These are phyloP conservation scores for Neurospora hispaniola DNA, from an alignment of 495 filamentous ascomycete species.

Conservation along the genomic window DNA sequence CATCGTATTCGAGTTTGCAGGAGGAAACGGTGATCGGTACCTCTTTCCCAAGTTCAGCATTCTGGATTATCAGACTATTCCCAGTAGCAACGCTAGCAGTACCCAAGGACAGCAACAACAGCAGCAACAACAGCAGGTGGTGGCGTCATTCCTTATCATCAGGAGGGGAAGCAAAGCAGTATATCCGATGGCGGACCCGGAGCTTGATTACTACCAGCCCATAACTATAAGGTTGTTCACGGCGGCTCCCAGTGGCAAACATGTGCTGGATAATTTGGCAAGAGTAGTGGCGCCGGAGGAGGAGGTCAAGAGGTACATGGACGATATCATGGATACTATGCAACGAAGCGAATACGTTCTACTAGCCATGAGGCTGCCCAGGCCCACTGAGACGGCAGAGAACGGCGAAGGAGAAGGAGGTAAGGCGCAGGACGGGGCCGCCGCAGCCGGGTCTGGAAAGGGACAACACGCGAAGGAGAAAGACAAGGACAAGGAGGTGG, in stretches of 20 bases:
- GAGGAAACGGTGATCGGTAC: constrained; percentile 75
- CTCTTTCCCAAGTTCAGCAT: constrained; percentile 81
- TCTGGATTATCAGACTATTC: constrained; percentile 51
- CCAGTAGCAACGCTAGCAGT: constrained; percentile 6
- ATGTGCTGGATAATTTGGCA: constrained; percentile 56
- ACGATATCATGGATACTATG: constrained; percentile 66
- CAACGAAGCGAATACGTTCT: constrained; percentile 60
- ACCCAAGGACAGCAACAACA: neutral
- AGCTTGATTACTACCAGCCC: constrained; percentile 77
- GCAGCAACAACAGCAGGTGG: constrained; percentile 27
- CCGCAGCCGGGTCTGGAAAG: constrained; percentile 18
- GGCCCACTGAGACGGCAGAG: constrained; percentile 14
- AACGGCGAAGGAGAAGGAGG: constrained; percentile 16
- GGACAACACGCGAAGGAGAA: constrained; percentile 3
- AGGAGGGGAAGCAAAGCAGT: constrained; percentile 46
- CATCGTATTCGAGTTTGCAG: constrained; percentile 76
- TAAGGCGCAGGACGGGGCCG: neutral
- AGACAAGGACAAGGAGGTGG: constrained; percentile 12
- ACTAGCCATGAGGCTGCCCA: constrained; percentile 54
- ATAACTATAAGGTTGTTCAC: constrained; percentile 70
- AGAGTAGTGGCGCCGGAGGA: constrained; percentile 69
- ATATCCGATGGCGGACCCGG: constrained; percentile 39
- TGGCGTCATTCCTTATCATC: constrained; percentile 57
- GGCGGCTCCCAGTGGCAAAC: constrained; percentile 37
- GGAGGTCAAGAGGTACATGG: constrained; percentile 74